phyloP scores from a whole-genome alignment of 108 stramenopile species.

The Cyclotella baltica region DNA sequence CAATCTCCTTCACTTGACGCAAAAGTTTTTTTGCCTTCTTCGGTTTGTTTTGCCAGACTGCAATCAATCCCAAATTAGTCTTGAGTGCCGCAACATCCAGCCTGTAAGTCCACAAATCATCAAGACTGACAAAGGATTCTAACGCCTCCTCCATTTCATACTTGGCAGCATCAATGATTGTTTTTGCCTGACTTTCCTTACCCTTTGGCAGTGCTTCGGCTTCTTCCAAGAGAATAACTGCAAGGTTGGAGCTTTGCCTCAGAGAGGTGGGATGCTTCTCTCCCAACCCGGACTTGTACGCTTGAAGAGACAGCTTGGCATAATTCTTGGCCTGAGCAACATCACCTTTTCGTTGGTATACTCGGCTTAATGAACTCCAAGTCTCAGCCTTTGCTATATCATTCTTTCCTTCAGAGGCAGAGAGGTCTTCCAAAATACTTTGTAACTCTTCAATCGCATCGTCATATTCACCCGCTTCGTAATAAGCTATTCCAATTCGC shows the following conservation, averaged over 20 bases:
- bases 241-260: slow-evolving; percentile 43
- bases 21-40: slow-evolving; percentile 49
- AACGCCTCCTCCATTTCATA: slow-evolving; percentile 49
- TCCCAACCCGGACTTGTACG: slow-evolving; percentile 35
- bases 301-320: slow-evolving; percentile 48
- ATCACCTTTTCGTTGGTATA: slow-evolving; percentile 35
- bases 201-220: slow-evolving; percentile 34
- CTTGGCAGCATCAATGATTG: slow-evolving; percentile 54
- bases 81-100: slow-evolving; percentile 49
- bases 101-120: slow-evolving; percentile 52
- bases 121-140: slow-evolving; percentile 35
- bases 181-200: slow-evolving; percentile 36
- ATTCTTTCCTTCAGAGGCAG: slow-evolving; percentile 24
- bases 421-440: slow-evolving; percentile 40
- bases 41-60: slow-evolving; percentile 52
- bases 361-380: slow-evolving; percentile 42
- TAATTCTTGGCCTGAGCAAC: slow-evolving; percentile 47
- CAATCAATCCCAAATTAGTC: slow-evolving; percentile 49
- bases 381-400: slow-evolving; percentile 32
- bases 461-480: slow-evolving; percentile 28
- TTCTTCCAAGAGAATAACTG: slow-evolving; percentile 50
- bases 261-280: slow-evolving; percentile 47
- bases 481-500: slow-evolving; percentile 31
- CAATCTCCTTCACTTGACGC: slow-evolving; percentile 43
- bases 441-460: slow-evolving; percentile 33